Evolutionary conservation across 495 filamentous ascomycete species (phyloP), one percentile per base, ranked within the genome.

Genomic region (Thermothielavioides terrestris): DNA sequence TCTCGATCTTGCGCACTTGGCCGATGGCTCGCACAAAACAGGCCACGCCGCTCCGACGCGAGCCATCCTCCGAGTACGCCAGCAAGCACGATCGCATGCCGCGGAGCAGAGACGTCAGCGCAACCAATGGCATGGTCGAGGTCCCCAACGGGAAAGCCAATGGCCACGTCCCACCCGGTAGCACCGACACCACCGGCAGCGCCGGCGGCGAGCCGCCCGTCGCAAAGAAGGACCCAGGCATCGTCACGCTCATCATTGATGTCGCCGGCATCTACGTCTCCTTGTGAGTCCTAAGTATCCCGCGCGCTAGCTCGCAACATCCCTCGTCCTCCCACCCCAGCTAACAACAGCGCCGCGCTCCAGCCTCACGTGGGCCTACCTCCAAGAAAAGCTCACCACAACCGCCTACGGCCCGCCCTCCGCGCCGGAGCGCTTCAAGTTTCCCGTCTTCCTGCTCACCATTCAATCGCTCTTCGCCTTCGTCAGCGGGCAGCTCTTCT

Each of bases 331-430:
- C 26, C 26, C 9, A 31, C 27, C 15, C n/a, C 31, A 5, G 15
- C 55, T 47, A 44, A 50, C 49, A 20, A 22, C 10, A 9, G 11
- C 21, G 7, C 23, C 15, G 31, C 46, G 0, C 21, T 5, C n/a
- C 47, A 96, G 92, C 67, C 75, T 98, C 2, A 86, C 89, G 39
- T 98, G 92, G 92, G 92, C 86, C 36, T 79, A 95, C 56, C 82
- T 98, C 46, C 92, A 98, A 77, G 92, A 98, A 66, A 88, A 91
- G 47, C 91, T 98, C 59, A 97, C 91, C 8, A 97, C 94, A 3
- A 95, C 89, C n/a, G 74, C 79, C 23, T 95, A 97, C 68, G 85
- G 84, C 59, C 65, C 75, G 9, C 60, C 68, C 11, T 61, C 64
- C 30, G 58, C 73, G 6, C 76, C 78, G 30, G 80, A 88, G 55